Conservation (phyloP, 306 rosid species). For the Parietaria judaica region DNA sequence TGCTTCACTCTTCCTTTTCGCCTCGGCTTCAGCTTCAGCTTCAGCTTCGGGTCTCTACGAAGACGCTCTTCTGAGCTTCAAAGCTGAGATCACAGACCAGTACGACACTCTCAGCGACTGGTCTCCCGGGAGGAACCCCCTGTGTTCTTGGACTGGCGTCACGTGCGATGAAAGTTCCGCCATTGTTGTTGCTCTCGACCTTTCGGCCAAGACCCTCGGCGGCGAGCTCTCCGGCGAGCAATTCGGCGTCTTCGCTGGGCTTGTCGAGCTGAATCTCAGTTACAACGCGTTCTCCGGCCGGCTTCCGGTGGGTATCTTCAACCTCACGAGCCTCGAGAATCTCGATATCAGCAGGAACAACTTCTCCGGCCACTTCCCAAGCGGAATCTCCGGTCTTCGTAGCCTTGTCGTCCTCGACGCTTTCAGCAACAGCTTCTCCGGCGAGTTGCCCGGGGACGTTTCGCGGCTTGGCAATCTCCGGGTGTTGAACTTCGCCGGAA, state of each 20-base stretch:
- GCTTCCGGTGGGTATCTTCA: constrained; percentile 55
- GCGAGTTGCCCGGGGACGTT: constrained; percentile 57
- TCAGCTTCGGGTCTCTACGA: constrained; percentile 55
- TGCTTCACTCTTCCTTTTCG: constrained; percentile 25
- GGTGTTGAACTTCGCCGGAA: constrained; percentile 76
- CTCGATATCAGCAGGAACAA: constrained; percentile 83
- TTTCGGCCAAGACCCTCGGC: constrained; percentile 54
- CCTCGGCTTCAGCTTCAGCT: constrained; percentile 23
- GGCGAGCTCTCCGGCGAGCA: constrained; percentile 63
- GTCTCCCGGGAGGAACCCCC: constrained; percentile 42
- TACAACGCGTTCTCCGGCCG: constrained; percentile 62
- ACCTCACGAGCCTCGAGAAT: constrained; percentile 50
- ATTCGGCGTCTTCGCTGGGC: constrained; percentile 46
- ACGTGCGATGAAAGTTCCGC: constrained; percentile 51
- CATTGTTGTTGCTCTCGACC: constrained; percentile 52
- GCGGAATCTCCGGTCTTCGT: constrained; percentile 41
- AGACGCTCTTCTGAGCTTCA: constrained; percentile 66
- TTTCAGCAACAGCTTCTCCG: constrained; percentile 82
- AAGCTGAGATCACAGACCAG: constrained; percentile 55
- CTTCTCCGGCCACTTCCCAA: constrained; percentile 73
- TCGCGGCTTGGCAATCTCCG: constrained; percentile 46
- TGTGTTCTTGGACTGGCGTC: constrained; percentile 88
- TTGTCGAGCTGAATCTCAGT: constrained; percentile 64
- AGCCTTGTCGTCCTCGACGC: constrained; percentile 61
- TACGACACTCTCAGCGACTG: constrained; percentile 53